Evolutionary conservation across 2,329 filamentous ascomycete genomes (phyloP).

Genomic region (Neofusicoccum ribis): DNA sequence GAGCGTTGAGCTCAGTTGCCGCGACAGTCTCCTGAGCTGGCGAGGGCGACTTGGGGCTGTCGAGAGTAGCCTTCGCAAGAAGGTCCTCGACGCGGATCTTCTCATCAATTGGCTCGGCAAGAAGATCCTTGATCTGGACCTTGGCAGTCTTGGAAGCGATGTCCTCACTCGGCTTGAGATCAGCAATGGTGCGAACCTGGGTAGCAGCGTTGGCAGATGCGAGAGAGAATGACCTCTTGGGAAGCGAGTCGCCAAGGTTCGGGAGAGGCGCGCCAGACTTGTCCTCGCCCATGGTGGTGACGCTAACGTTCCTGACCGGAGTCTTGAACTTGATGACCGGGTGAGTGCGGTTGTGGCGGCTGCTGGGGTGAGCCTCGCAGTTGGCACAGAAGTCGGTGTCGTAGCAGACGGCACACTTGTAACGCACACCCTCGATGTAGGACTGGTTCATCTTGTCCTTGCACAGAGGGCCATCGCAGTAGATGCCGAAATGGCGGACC

Average conservation of each 20-base stretch:
- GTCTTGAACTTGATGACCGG: conserved; percentile 97
- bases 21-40: conserved; percentile 17
- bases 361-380: conserved; percentile 85
- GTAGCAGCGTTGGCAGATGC: conserved; percentile 56
- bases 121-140: conserved; percentile 41
- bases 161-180: conserved; percentile 58
- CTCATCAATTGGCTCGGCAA: conserved; percentile 37
- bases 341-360: conserved; percentile 91
- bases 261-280: conserved; percentile 64
- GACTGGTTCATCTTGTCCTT: conserved; percentile 54
- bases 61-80: conserved; percentile 22
- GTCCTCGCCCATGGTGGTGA: conserved; percentile 81
- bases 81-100: conserved; percentile 32
- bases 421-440: conserved; percentile 80
- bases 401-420: conserved; percentile 96
- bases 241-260: conserved; percentile 68
- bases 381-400: conserved; percentile 93
- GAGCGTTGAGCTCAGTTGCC: conserved; percentile 53
- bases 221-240: conserved; percentile 50
- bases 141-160: conserved; percentile 40
- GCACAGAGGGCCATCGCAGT: conserved; percentile 93
- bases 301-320: conserved; percentile 81
- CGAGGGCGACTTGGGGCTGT: conserved; percentile 7
- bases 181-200: conserved; percentile 64
- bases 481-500: conserved; percentile 76